Base-by-base conservation (phyloP, 2,329 filamentous ascomycete genomes). In the Penicillium carneum region DNA sequence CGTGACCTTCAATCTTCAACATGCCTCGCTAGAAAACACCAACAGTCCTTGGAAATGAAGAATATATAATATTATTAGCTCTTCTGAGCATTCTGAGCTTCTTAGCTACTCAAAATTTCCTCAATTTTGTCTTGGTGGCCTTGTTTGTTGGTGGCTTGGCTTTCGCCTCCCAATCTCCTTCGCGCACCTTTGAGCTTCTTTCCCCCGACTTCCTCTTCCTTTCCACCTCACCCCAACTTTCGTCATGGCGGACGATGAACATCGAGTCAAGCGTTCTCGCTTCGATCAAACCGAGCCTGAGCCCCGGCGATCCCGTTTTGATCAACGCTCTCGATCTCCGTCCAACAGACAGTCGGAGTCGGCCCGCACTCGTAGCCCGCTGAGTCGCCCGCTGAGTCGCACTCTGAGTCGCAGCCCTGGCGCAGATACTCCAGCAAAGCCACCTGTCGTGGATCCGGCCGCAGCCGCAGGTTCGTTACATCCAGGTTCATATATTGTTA, bases 241-340 rank as follows among this genome's bases (percentile, higher is more conserved):
- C 59, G 62, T 63, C 48, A 93, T 96, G 92, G 87, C 90, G 68
- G 92, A 95, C 72, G 84, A 89, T 65, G 90, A 93, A 69, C 86
- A 88, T 75, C 87, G 88, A 63, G 82, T 84, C 63, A 96, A 96
- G 83, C 90, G 93, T 64, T 97, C 93, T 74, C 92, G 94, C 77
- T 97, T 98, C 79, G 94, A 98, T 76, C 92, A 96, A 78, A 95
- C 88, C 48, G 92, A 94, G 76, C 88, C 91, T 6, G 92, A 95
- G 73, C 87, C 90, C 59, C 89, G 88, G 72, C 85, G 88, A 45
- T 96, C 93, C 51, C 87, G 93, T 75, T 97, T 97, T 79, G 94
- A 97, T 80, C 88, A 93, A 71, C 90, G 95, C 71, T 98, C 95
- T 61, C 90, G 92, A 67, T 97, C 93, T 34, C 93, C 93, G 23